These are phyloP conservation scores for Fusarium paranaense DNA, from an alignment of 2,329 filamentous ascomycete species.

Conservation along the genomic window DNA sequence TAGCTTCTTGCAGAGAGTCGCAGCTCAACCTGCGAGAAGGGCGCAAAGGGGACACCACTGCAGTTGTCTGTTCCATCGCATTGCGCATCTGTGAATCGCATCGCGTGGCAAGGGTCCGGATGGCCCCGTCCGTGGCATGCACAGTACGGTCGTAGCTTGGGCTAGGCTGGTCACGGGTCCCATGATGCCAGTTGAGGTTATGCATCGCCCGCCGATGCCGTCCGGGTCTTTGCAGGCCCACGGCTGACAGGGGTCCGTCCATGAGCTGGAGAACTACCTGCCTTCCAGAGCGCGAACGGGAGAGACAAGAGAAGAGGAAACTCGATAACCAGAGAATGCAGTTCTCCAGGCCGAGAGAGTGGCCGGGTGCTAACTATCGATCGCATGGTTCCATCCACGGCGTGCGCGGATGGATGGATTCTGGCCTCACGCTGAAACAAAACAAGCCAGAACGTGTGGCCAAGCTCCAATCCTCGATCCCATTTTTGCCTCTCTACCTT, in stretches of 20 bases:
- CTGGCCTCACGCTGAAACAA: conserved; percentile 44
- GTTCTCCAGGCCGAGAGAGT: conserved; percentile 9
- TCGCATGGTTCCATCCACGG: conserved; percentile 31
- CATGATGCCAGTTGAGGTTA: conserved; percentile 22
- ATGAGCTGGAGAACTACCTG: conserved; percentile 9
- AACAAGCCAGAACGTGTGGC: conserved; percentile 40
- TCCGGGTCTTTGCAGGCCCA: conserved; percentile 30
- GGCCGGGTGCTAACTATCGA: conserved; percentile 16
- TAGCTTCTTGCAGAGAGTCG: background rate
- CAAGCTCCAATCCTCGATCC: conserved; percentile 39
- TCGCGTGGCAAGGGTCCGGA: conserved; percentile 38
- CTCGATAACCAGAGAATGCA: conserved; percentile 2
- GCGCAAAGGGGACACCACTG: background rate
- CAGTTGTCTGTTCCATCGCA: conserved; percentile 21
- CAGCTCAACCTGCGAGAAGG: background rate
- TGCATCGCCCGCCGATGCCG: conserved; percentile 37
- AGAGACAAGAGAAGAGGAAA: conserved; percentile 3
- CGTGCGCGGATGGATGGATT: conserved; percentile 36
- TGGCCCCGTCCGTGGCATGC: conserved; percentile 33
- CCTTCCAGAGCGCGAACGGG: background rate
- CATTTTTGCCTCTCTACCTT: conserved; percentile 20
- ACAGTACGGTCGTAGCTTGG: conserved; percentile 21
- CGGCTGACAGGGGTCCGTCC: conserved; percentile 36
- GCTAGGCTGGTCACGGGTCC: conserved; percentile 33
- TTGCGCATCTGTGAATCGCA: conserved; percentile 39